Evolutionary conservation across 2,329 filamentous ascomycete species (phyloP), one percentile per base, ranked within the genome.

Genomic region (Aureobasidium sp.): DNA sequence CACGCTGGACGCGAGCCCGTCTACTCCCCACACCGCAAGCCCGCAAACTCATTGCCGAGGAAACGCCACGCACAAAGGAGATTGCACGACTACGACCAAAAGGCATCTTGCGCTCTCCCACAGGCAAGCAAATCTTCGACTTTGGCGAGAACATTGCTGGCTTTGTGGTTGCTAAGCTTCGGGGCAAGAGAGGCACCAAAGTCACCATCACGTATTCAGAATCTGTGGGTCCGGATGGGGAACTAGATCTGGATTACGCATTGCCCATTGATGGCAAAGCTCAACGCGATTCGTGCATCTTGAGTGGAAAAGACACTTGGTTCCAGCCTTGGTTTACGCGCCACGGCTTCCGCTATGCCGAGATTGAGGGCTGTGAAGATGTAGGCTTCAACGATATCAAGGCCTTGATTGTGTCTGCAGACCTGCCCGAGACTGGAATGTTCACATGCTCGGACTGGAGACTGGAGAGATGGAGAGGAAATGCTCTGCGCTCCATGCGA

Each of bases 381-480:
- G 45, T 60, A 5, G 34, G 57, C 37, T 60, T 60, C 25, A 60
- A 42, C 2, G 57, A 60, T n/a, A 51, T 60, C 36, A 60, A 51
- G 4, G 57, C 57, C 9, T 25, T 60, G 20, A 8, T 60, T 17
- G 22, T 60, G 11, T 49, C 57, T 12, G 36, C 57, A 12, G 57
- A 60, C 22, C 6, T 60, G 15, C 45, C 57, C 1, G 57, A 60
- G 15, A 51, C 57, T 12, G 57, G 57, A 1, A 41, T n/a, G 3
- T 60, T 60, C n/a, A 17, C 57, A 11, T 60, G 57, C 36, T 60
- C 57, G 17, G 57, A 60, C n/a, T 60, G 57, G 57, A 11, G 57
- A n/a, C 8, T 60, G 15, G 57, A 60, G n/a, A 60, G 45, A 25
- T 51, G 44, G 44, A 36, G 57, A 27, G 34, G 7, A n/a, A 60